Evolutionary conservation across 2,329 filamentous ascomycete genomes (phyloP), one percentile per base, ranked within the genome.

Genomic region (Aureobasidium sp.): DNA sequence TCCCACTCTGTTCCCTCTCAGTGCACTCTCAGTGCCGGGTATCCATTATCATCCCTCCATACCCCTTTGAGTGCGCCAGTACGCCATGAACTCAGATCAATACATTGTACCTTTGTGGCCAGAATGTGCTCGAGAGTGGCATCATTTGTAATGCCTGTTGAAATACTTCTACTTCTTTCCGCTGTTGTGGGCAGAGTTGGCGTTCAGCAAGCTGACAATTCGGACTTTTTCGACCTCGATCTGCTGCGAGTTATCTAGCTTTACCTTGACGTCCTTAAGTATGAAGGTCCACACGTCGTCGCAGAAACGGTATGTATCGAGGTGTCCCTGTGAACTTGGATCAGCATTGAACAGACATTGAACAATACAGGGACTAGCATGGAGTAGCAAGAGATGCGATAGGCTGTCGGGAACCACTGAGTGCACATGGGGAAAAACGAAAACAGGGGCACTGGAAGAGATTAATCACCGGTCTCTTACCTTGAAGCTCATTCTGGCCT

Each of bases 211-310:
- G 76, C 90, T 95, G 53, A 99, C 94, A 67, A 99, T 99, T 85
- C 97, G 97, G 75, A 99, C 89, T 74, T 91, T 93, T 71, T 96
- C 93, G 21, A 92, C 91, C 38, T 83, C 78, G 15, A 97, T 85
- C 0, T 84, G 83, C 63, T 85, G 84, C 43, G 60, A 69, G 67
- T 88, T 90, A 68, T 97, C 93, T 78, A 97, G 87, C 78, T 99
- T 99, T 79, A 99, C 97, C n/a, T 87, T 91, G 60, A 97, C 92
- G 67, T 97, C 94, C 77, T 96, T 96, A 76, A 99, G 95, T 61
- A 99, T 83, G 74, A 99, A 99, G 1, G 94, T 99, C 94, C 94
- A 99, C 62, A 99, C 94, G 78, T 99, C 94, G 76, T 99, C 94
- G 79, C 94, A 99, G 82, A 99, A 99, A 67, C 94, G 88, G 79